phyloP scores from a whole-genome alignment of 106 monocot genomes.

The Hemerocallis citrina region DNA sequence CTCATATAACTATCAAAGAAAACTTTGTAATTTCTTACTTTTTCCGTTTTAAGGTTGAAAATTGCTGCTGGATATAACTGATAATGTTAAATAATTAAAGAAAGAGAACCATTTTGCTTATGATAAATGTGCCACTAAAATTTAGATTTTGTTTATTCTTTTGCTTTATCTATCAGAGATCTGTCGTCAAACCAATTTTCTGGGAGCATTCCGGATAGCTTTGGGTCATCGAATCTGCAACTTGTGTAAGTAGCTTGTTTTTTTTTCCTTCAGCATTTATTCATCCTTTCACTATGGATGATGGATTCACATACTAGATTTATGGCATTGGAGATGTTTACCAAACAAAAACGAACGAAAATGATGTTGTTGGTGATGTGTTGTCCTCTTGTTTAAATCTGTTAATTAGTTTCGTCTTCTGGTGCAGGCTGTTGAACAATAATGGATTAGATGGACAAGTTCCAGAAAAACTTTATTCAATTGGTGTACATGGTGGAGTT shows the following conservation, averaged over 20 bases:
- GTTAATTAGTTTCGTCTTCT: neutral
- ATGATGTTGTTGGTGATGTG: neutral
- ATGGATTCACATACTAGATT: too few species aligned
- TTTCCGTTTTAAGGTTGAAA: too few species aligned
- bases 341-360: neutral
- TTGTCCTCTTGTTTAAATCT: neutral
- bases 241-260: constrained; percentile 66
- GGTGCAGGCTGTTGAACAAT: constrained; percentile 66
- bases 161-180: constrained; percentile 46
- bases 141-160: too few species aligned
- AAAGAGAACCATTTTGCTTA: too few species aligned
- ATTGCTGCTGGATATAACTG: too few species aligned
- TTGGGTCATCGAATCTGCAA: constrained; percentile 70
- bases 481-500: constrained; percentile 91
- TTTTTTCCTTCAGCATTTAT: neutral
- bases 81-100: too few species aligned
- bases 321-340: too few species aligned
- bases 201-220: constrained; percentile 69
- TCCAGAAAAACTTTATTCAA: constrained; percentile 89
- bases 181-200: constrained; percentile 76
- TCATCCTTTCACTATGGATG: neutral
- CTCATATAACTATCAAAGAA: too few species aligned
- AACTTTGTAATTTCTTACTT: too few species aligned
- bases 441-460: constrained; percentile 93
- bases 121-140: too few species aligned